Base-by-base conservation (phyloP, 345 rosid species). In the Litchi chinensis region DNA sequence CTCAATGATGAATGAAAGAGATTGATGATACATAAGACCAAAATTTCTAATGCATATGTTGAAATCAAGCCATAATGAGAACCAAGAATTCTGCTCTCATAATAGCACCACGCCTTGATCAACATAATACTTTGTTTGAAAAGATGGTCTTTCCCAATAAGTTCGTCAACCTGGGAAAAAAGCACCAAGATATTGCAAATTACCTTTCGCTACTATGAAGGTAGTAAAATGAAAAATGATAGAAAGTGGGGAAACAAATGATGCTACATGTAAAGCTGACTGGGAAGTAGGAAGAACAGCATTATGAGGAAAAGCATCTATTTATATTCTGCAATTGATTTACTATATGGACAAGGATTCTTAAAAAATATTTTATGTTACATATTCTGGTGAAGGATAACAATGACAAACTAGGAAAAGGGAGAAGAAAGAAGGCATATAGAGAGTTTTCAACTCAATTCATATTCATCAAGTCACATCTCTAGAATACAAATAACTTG, bases 51-150 rank as follows among this genome's bases (percentile, higher is more conserved):
- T 8, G 95, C 98, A 85, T 92, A 95, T 10, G 98, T 91, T 40
- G 98, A 90, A 75, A 95, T 87, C 83, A 95, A 76, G 63, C 98
- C 95, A 81, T 85, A 89, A 78, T 92, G 92, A 43, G 98, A 93
- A 71, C 98, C 98, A 66, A 95, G 98, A 78, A 91, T 88, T 16
- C 98, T 92, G 85, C 98, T 93, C 85, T 95, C 98, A 59, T 95
- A 95, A 71, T 91, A 95, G 87, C 98, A 95, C 98, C 98, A 95
- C 52, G 95, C 94, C 85, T 95, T 95, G 66, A 89, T 81, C 83
- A 95, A 84, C 79, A 91, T 83, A 59, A 93, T 80, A 82, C 98
- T 93, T 79, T 84, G 91, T 84, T 95, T 95, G 83, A 95, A 92
- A 75, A 93, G 93, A 88, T 95, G 97, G 80, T 83, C 86, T 85